Evolutionary conservation across 2,329 filamentous ascomycete genomes (phyloP), one percentile per base, ranked within the genome.

Genomic region (Massarina eburnea): DNA sequence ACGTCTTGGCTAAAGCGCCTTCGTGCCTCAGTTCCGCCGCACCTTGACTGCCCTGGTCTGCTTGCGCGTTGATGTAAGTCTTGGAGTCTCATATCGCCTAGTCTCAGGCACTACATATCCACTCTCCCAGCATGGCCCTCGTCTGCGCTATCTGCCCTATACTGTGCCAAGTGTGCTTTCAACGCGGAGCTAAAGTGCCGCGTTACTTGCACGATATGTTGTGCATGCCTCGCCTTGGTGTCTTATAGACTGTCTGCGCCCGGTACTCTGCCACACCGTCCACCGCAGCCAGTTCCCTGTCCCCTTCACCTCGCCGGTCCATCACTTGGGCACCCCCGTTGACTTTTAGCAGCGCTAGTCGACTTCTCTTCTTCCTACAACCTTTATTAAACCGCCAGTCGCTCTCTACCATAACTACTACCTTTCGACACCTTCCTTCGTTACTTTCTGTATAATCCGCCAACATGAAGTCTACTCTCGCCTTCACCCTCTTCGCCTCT

Each of bases 51-150:
- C 47, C 41, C 42, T 45, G 34, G 41, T 51, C 45, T 57, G 57
- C 46, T 55, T 61, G 60, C 54, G 57, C 59, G 56, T 67, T 58
- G 55, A 66, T 61, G 66, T 70, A 61, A 66, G 66, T 68, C 49
- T 55, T 51, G 48, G 50, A 48, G 46, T 56, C 39, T 55, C 54
- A 53, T 51, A 45, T 36, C 34, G 43, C 41, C 43, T 38, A 45
- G 42, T 41, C 45, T 59, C 37, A 44, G 41, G 39, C 52, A 58
- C 50, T 45, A 45, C 46, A 46, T 48, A 35, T 39, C 43, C 52
- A 46, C 46, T 49, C 32, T 53, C 43, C 49, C 46, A 34, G 6
- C 38, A 40, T 39, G 38, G 34, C 19, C 12, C 22, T 34, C 19
- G 18, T 4, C 17, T 18, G 14, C 27, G 2, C 19, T 33, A 15